Base-by-base conservation (phyloP, 2,329 filamentous ascomycete genomes). In the Cladophialophora immunda region DNA sequence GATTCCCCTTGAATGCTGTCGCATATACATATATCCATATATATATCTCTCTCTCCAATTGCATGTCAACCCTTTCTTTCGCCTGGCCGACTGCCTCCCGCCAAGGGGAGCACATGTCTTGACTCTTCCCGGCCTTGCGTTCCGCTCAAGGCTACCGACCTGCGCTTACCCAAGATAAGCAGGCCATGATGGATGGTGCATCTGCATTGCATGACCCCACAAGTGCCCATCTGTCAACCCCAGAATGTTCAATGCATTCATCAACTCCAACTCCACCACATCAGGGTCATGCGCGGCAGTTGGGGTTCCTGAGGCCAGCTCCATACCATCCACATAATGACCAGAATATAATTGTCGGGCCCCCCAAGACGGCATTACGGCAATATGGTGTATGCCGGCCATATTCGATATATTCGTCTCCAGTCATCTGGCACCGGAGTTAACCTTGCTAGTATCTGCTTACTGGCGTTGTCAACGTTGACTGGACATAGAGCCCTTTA, bases 231-330 rank as follows among this genome's bases (percentile, higher is more conserved):
- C 15, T 30, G 8, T 17, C 38, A 3, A 41, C 45, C 58, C 58
- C 36, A 47, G 57, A 59, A 59, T n/a, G 38, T 27, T n/a, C 34
- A 30, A 38, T 50, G 45, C 45, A 25, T 41, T 53, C 19, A 27
- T 53, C 38, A 9, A 22, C 45, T 38, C 45, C 41, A 52, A 34
- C 45, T 60, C 58, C 30, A 32, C 56, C 22, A 11, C 25, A 34
- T 50, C 36, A 47, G 36, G 56, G 36, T 45, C 56, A 17, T 45
- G 17, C n/a, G 41, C 58, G 58, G 58, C 45, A 61, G 58, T 61
- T 60, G 58, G 25, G 22, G 32, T 22, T 25, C 32, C 9, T 11
- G 22, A 50, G 19, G 45, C 32, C 45, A 53, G n/a, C 13, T 53
- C 19, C 45, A 29, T 34, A 19, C 58, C 50, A 61, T 38, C 19